Base-by-base conservation (phyloP, 2,329 filamentous ascomycete genomes). In the Penicillium vulpinum region DNA sequence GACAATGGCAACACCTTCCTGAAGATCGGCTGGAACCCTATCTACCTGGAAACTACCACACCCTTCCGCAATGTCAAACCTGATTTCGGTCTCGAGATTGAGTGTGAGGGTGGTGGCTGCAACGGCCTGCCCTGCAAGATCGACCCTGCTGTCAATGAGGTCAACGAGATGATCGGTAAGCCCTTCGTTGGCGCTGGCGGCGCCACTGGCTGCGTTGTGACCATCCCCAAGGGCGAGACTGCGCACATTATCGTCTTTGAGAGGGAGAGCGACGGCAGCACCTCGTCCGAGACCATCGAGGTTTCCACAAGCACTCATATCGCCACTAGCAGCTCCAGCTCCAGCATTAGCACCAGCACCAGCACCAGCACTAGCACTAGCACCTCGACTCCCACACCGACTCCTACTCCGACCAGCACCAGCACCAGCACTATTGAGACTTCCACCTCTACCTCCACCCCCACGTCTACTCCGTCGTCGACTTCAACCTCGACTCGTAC, bases 21-120 rank as follows among this genome's bases (percentile, higher is more conserved):
- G 65, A 92, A 91, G 77, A 79, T 92, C 51, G 89, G 86, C 53
- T 89, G 86, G 82, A 92, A 92, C 73, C 90, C 90, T 24, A 88
- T 90, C 60, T 92, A 85, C 74, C 80, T 81, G 33, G 80, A 86
- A 64, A 64, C 73, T 15, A 62, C 75, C 67, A 80, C 66, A 75
- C 83, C 61, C 49, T 79, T 90, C 67, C 79, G 80, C 45, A 76
- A 80, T 62, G 81, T 77, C 21, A 81, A 82, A 61, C 89, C 89
- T 7, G 80, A 77, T 6, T 92, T 84, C 63, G 89, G 88, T 61
- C 72, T 92, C 52, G 85, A 85, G 71, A 85, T 93, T 63, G 84
- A 87, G 67, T 93, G 90, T 70, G 81, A 83, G 7, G 81, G 82
- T 31, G 82, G 80, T 24, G 76, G 81, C 55, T 93, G 90, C 78